phyloP scores from a whole-genome alignment of 2,329 filamentous ascomycete genomes.

The Paracoccidioides brasiliensis region DNA sequence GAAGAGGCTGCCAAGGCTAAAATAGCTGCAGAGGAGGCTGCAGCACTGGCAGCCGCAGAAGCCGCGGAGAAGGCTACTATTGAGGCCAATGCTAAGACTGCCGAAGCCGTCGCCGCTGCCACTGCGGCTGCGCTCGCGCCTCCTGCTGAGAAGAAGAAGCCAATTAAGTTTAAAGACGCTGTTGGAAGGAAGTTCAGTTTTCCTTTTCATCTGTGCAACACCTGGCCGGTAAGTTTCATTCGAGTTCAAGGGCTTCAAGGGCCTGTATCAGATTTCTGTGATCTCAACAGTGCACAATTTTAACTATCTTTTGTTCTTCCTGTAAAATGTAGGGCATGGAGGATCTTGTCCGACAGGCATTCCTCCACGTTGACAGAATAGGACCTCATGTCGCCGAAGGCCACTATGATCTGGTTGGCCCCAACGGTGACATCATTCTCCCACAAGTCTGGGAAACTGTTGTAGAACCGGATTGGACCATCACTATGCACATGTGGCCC shows the following conservation, averaged over 20 bases:
- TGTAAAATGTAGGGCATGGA: slow-evolving; percentile 56
- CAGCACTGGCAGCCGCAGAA: slow-evolving; percentile 24
- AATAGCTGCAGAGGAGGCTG: slow-evolving; percentile 27
- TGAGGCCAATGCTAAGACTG: slow-evolving; percentile 20
- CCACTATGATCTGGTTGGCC: slow-evolving; percentile 67
- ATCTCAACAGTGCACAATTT: neutral
- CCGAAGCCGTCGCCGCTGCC: slow-evolving; percentile 21
- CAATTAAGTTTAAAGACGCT: slow-evolving; percentile 83
- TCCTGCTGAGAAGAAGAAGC: slow-evolving; percentile 51
- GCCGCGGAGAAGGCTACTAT: slow-evolving; percentile 22
- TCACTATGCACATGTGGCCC: slow-evolving; percentile 57
- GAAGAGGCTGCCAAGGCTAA: slow-evolving; percentile 30
- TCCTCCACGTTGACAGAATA: slow-evolving; percentile 63
- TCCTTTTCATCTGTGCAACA: slow-evolving; percentile 72
- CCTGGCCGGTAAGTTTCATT: slow-evolving; percentile 57
- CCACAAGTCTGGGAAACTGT: slow-evolving; percentile 71
- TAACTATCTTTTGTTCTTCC: neutral
- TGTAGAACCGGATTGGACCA: slow-evolving; percentile 61
- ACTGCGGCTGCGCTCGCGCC: slow-evolving; percentile 20
- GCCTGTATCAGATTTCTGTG: neutral
- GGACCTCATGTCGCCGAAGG: slow-evolving; percentile 64
- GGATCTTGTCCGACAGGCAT: slow-evolving; percentile 72
- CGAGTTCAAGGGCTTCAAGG: too few species aligned
- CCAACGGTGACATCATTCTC: slow-evolving; percentile 70
- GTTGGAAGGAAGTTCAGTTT: slow-evolving; percentile 87